Evolutionary conservation across 2,329 filamentous ascomycete species (phyloP).

Genomic region (Parastagonospora avenae): DNA sequence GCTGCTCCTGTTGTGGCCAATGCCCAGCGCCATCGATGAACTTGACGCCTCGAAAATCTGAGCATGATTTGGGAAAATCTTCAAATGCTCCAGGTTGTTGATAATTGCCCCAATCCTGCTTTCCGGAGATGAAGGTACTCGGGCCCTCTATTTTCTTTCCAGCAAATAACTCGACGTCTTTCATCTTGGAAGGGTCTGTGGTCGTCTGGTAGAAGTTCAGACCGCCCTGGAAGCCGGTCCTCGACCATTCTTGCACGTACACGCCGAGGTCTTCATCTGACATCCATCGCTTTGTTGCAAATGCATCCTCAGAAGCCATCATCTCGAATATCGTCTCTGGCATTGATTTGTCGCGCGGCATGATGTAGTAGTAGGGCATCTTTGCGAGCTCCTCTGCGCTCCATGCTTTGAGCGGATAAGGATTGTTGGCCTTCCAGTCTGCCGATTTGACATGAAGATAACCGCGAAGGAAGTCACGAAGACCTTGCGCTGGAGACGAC

Average conservation of each 20-base stretch:
- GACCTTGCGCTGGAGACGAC: slow-evolving; percentile 55
- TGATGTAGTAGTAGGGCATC: slow-evolving; percentile 72
- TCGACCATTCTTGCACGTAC: slow-evolving; percentile 64
- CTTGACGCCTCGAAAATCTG: slow-evolving; percentile 58
- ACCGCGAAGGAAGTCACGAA: slow-evolving; percentile 66
- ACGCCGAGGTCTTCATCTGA: slow-evolving; percentile 62
- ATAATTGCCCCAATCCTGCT: slow-evolving; percentile 70
- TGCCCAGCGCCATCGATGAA: slow-evolving; percentile 68
- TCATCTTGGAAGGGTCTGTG: slow-evolving; percentile 55
- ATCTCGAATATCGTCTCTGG: slow-evolving; percentile 60
- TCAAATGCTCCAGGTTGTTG: slow-evolving; percentile 70
- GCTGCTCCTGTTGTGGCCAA: slow-evolving; percentile 72
- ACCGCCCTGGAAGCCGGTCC: slow-evolving; percentile 68
- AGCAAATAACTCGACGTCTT: slow-evolving; percentile 64
- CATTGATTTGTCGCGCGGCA: slow-evolving; percentile 64
- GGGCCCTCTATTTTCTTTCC: slow-evolving; percentile 67
- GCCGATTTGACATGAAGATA: slow-evolving; percentile 73
- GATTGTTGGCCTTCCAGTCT: slow-evolving; percentile 61
- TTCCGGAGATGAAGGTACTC: slow-evolving; percentile 65
- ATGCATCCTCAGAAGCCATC: slow-evolving; percentile 60
- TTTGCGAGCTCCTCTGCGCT: slow-evolving; percentile 61
- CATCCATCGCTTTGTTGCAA: slow-evolving; percentile 60
- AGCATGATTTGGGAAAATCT: slow-evolving; percentile 58
- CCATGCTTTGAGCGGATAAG: slow-evolving; percentile 61
- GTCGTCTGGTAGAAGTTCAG: slow-evolving; percentile 71